These are phyloP conservation scores for Collybiopsis luxurians DNA, from an alignment of 768 basidiomycete genomes.

Conservation along the genomic window DNA sequence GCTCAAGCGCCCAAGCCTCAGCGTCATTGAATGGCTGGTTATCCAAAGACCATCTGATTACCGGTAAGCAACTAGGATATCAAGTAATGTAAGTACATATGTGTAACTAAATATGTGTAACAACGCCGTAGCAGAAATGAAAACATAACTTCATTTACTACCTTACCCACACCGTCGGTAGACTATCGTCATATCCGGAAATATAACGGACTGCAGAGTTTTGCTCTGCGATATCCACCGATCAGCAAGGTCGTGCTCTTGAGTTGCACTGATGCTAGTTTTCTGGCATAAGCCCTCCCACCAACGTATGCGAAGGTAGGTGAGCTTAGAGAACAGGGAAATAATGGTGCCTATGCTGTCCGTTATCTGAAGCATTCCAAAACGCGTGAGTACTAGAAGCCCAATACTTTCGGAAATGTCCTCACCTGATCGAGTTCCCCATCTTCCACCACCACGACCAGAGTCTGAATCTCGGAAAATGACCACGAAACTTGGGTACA, in stretches of 20 bases:
- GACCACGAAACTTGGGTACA: constrained; percentile 21
- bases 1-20: no score
- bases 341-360: neutral
- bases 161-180: neutral
- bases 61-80: no score
- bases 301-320: neutral
- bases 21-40: no score
- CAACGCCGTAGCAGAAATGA: no score
- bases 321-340: neutral
- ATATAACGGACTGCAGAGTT: neutral
- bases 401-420: neutral
- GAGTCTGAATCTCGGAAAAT: neutral
- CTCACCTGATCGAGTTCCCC: neutral
- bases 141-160: no score
- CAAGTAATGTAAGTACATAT: no score
- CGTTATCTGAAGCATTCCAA: neutral
- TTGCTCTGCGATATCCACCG: neutral
- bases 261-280: neutral
- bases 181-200: neutral
- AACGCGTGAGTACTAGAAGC: no score
- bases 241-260: neutral
- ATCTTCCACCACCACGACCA: neutral
- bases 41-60: no score
- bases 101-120: no score
- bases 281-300: neutral